phyloP scores from a whole-genome alignment of 208 protist genomes.

The Leishmania tarentolae region DNA sequence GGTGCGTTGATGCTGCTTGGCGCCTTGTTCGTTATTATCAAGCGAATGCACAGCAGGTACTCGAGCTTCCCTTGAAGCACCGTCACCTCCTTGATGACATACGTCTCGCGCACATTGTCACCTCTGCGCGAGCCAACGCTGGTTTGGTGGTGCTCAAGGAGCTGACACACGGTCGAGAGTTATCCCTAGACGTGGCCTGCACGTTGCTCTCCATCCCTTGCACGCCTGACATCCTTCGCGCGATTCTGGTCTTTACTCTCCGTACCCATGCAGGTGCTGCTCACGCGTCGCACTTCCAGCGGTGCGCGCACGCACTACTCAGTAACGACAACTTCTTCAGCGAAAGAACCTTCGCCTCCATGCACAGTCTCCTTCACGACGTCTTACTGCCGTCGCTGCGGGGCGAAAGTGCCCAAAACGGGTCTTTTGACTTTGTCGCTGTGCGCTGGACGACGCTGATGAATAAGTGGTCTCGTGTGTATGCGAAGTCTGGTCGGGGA shows the following conservation, averaged over 20 bases:
- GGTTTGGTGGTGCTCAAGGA: conserved; percentile 11
- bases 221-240: conserved; percentile 23
- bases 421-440: conserved; percentile 50
- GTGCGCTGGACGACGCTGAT: conserved; percentile 78
- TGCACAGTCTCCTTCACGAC: conserved; percentile 48
- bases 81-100: conserved; percentile 25
- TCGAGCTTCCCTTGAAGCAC: conserved; percentile 10
- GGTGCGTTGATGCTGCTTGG: conserved; percentile 28
- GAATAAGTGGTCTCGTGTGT: conserved; percentile 78
- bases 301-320: conserved; percentile 52
- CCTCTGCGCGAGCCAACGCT: conserved; percentile 10
- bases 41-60: conserved; percentile 4
- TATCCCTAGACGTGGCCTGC: conserved; percentile 15
- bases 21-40: conserved; percentile 11
- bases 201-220: conserved; percentile 28
- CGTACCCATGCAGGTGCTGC: conserved; percentile 17
- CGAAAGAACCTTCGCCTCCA: conserved; percentile 36
- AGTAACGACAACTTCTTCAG: conserved; percentile 79
- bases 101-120: conserved; percentile 17
- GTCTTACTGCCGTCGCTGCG: conserved; percentile 32
- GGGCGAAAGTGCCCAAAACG: neutral
- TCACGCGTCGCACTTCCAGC: conserved; percentile 31
- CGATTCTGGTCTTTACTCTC: conserved; percentile 34
- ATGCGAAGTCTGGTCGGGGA: conserved; percentile 53
- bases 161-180: conserved; percentile 1